phyloP scores from a whole-genome alignment of 768 basidiomycete species.

The Termitomyces sp. region DNA sequence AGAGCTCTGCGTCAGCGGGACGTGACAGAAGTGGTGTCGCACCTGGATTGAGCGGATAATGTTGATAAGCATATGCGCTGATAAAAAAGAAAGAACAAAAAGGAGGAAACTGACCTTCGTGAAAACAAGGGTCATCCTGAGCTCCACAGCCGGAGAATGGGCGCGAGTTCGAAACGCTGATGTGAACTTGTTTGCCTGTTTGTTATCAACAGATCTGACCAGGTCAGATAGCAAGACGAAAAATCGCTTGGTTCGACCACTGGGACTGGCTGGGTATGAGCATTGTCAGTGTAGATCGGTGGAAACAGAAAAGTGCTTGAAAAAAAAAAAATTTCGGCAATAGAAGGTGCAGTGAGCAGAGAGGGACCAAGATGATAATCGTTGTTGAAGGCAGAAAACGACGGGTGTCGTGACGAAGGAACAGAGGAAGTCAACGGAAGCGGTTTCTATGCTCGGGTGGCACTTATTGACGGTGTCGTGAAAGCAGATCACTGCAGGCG shows the following conservation, averaged over 20 bases:
- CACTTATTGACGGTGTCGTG: conserved; percentile 87
- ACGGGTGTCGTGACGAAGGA: background rate
- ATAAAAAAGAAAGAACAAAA: background rate
- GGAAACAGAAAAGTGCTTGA: conserved; percentile 15
- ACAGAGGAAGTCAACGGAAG: conserved; percentile 22
- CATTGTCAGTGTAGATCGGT: conserved; percentile 15
- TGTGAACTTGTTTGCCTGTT: conserved; percentile 13
- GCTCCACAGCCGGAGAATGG: background rate
- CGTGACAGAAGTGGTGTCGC: conserved; percentile 23
- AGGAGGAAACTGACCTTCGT: conserved; percentile 36
- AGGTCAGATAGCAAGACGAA: conserved; percentile 41
- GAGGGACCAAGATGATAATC: conserved; percentile 27
- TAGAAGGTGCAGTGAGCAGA: conserved; percentile 20
- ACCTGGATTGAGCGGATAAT: conserved; percentile 6
- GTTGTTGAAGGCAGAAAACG: conserved; percentile 11
- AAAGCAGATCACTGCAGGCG: conserved; percentile 74
- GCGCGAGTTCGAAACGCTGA: background rate
- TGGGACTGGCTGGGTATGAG: conserved; percentile 5
- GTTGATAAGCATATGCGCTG: background rate
- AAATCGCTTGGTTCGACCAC: conserved; percentile 32
- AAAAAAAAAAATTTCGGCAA: conserved; percentile 15
- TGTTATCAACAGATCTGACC: conserved; percentile 38
- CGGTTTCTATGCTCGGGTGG: conserved; percentile 72
- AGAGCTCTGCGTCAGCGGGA: background rate
- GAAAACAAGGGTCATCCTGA: conserved; percentile 33